phyloP scores from a whole-genome alignment of 805 yeast species.

The Pichia insulana region DNA sequence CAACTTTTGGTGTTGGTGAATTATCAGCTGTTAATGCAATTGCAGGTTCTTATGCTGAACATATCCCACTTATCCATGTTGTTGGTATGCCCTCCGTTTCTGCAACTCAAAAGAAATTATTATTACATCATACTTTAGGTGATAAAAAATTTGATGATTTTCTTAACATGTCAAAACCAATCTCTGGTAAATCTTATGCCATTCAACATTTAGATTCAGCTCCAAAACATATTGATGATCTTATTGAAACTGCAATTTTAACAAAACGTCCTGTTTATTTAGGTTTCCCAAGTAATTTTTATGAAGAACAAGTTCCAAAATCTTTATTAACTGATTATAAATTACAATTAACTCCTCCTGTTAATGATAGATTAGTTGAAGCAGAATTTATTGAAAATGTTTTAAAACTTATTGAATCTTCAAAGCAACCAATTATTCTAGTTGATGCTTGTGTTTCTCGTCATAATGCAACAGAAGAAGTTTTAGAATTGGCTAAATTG shows the following conservation, averaged over 20 bases:
- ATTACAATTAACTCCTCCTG: conserved; percentile 48
- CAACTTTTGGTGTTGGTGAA: conserved; percentile 91
- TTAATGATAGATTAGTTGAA: conserved; percentile 55
- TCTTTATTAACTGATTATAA: conserved; percentile 38
- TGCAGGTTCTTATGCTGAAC: conserved; percentile 86
- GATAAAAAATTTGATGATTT: conserved; percentile 76
- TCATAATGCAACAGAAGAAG: conserved; percentile 61
- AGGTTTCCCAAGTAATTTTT: conserved; percentile 76
- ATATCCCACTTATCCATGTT: conserved; percentile 74
- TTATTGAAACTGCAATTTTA: conserved; percentile 62
- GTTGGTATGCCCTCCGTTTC: conserved; percentile 80
- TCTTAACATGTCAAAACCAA: conserved; percentile 68
- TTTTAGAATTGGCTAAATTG: conserved; percentile 48
- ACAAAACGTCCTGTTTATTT: conserved; percentile 76
- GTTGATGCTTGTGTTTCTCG: conserved; percentile 85
- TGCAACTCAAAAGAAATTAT: conserved; percentile 61
- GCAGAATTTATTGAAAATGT: conserved; percentile 50
- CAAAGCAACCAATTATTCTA: conserved; percentile 64
- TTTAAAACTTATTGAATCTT: conserved; percentile 41
- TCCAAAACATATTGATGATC: conserved; percentile 62
- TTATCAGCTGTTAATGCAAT: conserved; percentile 76
- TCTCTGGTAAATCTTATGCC: conserved; percentile 58
- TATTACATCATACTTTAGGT: conserved; percentile 78
- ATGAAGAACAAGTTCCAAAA: conserved; percentile 54
- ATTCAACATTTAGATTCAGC: conserved; percentile 58